phyloP scores from a whole-genome alignment of 768 basidiomycete genomes.

The Tylopilus felleus region DNA sequence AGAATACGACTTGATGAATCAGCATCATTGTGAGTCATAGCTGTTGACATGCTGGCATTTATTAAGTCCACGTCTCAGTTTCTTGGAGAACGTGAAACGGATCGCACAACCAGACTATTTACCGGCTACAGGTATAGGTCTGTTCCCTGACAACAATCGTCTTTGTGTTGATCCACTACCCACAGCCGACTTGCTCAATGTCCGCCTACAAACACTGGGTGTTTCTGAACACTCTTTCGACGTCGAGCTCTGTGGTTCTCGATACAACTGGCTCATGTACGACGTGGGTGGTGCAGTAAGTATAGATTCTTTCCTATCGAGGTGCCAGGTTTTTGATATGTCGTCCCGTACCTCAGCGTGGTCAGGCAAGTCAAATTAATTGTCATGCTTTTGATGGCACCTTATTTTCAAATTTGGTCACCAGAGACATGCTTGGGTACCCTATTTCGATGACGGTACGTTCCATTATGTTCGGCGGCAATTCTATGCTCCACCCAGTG shows the following conservation, averaged over 20 bases:
- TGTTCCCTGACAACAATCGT: background rate
- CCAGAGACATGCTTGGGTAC: slow-evolving; percentile 77
- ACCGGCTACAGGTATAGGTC: slow-evolving; percentile 58
- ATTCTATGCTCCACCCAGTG: slow-evolving; percentile 10
- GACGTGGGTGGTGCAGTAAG: slow-evolving; percentile 82
- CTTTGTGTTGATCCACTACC: background rate
- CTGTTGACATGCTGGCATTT: background rate
- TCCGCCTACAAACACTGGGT: slow-evolving; percentile 76
- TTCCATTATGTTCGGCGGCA: slow-evolving; percentile 4
- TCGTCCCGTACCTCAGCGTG: slow-evolving; percentile 41
- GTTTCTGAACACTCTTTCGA: slow-evolving; percentile 75
- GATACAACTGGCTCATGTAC: slow-evolving; percentile 75
- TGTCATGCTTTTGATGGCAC: slow-evolving; percentile 11
- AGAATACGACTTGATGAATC: slow-evolving; percentile 73
- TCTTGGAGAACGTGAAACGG: slow-evolving; percentile 61
- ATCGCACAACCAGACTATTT: slow-evolving; percentile 68
- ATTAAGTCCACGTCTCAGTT: slow-evolving; percentile 41
- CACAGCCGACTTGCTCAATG: slow-evolving; percentile 73
- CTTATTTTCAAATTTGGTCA: slow-evolving; percentile 13
- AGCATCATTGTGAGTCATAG: slow-evolving; percentile 59
- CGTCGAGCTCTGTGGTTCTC: slow-evolving; percentile 57
- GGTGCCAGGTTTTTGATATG: background rate
- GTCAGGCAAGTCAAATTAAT: slow-evolving; percentile 46
- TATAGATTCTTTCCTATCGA: slow-evolving; percentile 12
- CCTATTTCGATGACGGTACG: slow-evolving; percentile 82